Evolutionary conservation across 805 yeast genomes (phyloP), one percentile per base, ranked within the genome.

Genomic region (Wickerhamiella galacta): DNA sequence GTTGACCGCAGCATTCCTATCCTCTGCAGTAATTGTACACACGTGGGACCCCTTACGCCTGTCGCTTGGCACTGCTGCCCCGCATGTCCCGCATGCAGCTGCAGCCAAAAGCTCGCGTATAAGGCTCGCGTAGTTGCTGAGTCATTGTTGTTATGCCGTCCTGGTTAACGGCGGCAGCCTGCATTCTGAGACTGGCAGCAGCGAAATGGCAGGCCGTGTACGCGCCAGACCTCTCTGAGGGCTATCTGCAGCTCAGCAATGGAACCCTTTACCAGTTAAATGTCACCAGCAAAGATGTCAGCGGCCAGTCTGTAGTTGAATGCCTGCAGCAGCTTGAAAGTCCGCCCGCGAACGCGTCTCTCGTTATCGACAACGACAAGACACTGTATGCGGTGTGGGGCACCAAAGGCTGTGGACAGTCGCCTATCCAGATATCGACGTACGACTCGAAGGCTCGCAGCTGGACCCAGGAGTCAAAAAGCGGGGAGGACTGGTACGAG

Each of bases 271-370:
- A 25, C 19, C n/a, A 25, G 22, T 33, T 33, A 9, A 20, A 24
- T n/a, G 22, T 33, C 21, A 17, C 31, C 9, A 26, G 30, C 4
- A 16, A 23, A 15, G 27, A 27, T 17, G 30, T 23, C 29, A n/a
- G 16, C 11, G 12, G 21, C 31, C 20, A 24, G 19, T 15, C 25
- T 3, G 25, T 33, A 7, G 12, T 14, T 16, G 4, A 24, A 24
- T 17, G 31, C 8, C 28, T 52, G 14, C 12, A 19, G n/a, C 27
- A 26, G 23, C 37, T 53, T 12, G 26, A 53, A 4, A n/a, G 44
- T 3, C 56, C 58, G 8, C 43, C 51, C 2, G 28, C 39, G 8
- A 44, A 47, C 33, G 23, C 54, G n/a, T 31, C 47, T 12, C 39
- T 54, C 3, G 50, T 46, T 1, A 32, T 49, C 7, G 55, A 45